Conservation (phyloP, 371 early-diverging fungal genomes). For the Lichtheimia corymbifera region DNA sequence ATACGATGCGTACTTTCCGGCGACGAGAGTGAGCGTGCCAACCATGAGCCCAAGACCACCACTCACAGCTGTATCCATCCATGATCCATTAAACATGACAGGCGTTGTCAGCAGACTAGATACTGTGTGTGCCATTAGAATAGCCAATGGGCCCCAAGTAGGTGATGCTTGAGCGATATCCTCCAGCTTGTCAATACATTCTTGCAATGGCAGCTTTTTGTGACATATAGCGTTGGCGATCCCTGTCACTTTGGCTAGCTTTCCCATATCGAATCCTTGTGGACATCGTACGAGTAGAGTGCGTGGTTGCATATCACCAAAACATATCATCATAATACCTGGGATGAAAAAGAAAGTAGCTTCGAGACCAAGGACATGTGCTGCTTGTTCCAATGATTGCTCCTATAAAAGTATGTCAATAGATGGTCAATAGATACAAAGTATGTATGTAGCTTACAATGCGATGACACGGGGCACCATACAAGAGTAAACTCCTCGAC, state of each 20-base stretch:
- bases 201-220: conserved; percentile 36
- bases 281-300: conserved; percentile 57
- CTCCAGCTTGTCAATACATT: conserved; percentile 40
- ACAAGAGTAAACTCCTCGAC: conserved; percentile 66
- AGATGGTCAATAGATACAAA: no score
- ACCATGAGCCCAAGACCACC: conserved; percentile 56
- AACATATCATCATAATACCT: conserved; percentile 63
- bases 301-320: conserved; percentile 60
- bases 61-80: conserved; percentile 52
- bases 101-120: conserved; percentile 58
- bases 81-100: conserved; percentile 61
- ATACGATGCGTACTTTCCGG: conserved; percentile 58
- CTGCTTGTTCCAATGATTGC: conserved; percentile 53
- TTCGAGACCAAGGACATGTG: conserved; percentile 49
- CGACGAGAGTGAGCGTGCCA: conserved; percentile 54
- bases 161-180: conserved; percentile 47
- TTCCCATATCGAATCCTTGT: conserved; percentile 64
- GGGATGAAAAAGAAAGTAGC: conserved; percentile 60
- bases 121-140: conserved; percentile 52
- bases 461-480: conserved; percentile 77
- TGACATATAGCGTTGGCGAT: conserved; percentile 46
- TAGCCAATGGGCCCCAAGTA: conserved; percentile 49
- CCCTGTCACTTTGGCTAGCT: conserved; percentile 54
- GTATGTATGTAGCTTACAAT: conserved; percentile 36
- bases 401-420: conserved; percentile 48